phyloP scores from a whole-genome alignment of 306 rosid genomes.

The Medicago arabica region DNA sequence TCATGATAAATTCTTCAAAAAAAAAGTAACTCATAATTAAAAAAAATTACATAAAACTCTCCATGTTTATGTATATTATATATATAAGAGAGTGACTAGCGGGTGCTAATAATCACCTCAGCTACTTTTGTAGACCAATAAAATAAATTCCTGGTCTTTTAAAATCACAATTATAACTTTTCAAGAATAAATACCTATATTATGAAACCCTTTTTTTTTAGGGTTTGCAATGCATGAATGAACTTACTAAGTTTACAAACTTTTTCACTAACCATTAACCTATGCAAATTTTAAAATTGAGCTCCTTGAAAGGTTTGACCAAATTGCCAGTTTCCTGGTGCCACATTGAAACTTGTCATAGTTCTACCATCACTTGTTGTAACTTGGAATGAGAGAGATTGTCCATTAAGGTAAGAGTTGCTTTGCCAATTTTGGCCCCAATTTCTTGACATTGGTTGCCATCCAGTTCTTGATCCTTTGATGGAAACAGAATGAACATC shows the following conservation, averaged over 20 bases:
- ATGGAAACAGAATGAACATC: constrained; percentile 80
- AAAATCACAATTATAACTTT: constrained; percentile 36
- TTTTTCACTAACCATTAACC: not conserved
- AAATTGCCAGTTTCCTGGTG: constrained; percentile 75
- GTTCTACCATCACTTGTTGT: constrained; percentile 85
- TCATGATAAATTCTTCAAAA: too few relatives aligned
- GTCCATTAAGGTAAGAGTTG: constrained; percentile 82
- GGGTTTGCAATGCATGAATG: not conserved
- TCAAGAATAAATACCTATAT: constrained; percentile 32
- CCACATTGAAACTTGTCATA: constrained; percentile 66
- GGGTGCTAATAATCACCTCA: constrained; percentile 56
- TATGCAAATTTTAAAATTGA: constrained; percentile 56
- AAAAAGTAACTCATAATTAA: too few relatives aligned
- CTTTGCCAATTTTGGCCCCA: constrained; percentile 99
- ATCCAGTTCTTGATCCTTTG: constrained; percentile 78
- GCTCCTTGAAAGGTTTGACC: constrained; percentile 82
- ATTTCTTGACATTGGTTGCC: constrained; percentile 91
- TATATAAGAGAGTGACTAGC: constrained; percentile 44
- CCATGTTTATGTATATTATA: constrained; percentile 4
- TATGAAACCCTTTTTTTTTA: constrained; percentile 8
- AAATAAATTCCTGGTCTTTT: constrained; percentile 48
- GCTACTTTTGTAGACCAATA: constrained; percentile 52
- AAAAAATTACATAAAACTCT: constrained; percentile 38
- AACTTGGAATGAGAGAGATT: constrained; percentile 78
- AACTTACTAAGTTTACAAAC: constrained; percentile 41